Base-by-base conservation (phyloP, 495 filamentous ascomycete genomes). In the Neurospora pannonica region DNA sequence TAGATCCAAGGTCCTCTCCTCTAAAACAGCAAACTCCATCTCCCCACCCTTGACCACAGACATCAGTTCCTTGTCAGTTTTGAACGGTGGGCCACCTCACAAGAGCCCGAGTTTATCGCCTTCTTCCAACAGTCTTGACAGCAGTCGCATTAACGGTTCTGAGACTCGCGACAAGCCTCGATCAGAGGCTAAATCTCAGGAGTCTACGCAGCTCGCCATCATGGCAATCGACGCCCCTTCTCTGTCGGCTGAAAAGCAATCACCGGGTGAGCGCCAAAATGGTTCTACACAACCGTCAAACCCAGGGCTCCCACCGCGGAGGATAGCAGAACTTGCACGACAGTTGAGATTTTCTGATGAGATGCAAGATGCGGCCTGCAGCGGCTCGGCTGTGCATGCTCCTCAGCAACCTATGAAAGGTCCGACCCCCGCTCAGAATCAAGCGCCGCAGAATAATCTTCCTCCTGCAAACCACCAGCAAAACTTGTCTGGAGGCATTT, bases 51-150 rank as follows among this genome's bases (percentile, higher is more conserved):
- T 17, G 24, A 37, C 15, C 19, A 34, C 48, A 69, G 34, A n/a
- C 67, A 24, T 36, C 46, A n/a, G 11, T 60, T 62, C 54, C 70
- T 37, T 71, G 71, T 34, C 74, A 71, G 4, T 4, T 36, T 0
- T 11, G 54, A 48, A 72, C 54, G 74, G 71, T 21, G 75, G 78
- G 43, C 75, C 77, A 11, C 19, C 62, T 11, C 74, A 69, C 42
- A 81, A 79, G 28, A 72, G 76, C 39, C 73, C 36, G 69, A 73
- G 69, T 21, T 31, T 75, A 7, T 73, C 78, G 42, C 40, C 73
- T 11, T 24, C 75, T 11, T 19, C 71, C 70, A 70, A 13, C 48
- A 70, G 0, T 46, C 15, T 36, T 36, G 70, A 28, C 74, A 67
- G 28, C n/a, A 24, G 24, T 37, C 36, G 36, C 17, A 15, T 21